phyloP scores from a whole-genome alignment of 495 filamentous ascomycete genomes.

The Penicillium subrubescens region DNA sequence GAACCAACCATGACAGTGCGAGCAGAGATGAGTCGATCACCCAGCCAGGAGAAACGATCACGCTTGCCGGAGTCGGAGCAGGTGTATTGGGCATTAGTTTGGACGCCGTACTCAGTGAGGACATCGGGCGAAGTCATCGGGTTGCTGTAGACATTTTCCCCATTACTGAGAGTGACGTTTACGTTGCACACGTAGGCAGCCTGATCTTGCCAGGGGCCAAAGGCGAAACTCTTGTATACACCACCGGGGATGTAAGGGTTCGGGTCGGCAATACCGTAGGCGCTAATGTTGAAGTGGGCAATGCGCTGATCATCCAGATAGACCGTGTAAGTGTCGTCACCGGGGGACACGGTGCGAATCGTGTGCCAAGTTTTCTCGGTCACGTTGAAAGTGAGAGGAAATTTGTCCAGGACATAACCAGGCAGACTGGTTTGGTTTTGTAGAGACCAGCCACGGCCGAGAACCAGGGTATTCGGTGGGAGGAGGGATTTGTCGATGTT shows the following conservation, averaged over 20 bases:
- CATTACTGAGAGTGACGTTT: neutral
- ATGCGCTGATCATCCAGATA: conserved; percentile 3
- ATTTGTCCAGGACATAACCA: conserved; percentile 8
- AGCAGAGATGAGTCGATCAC: neutral
- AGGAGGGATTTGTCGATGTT: conserved; percentile 1
- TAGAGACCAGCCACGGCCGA: conserved; percentile 9
- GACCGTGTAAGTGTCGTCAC: conserved; percentile 4
- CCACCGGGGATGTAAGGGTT: conserved; percentile 7
- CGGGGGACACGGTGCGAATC: neutral
- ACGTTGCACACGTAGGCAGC: conserved; percentile 5
- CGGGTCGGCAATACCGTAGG: conserved; percentile 1
- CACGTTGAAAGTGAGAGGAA: conserved; percentile 1
- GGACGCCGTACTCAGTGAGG: neutral
- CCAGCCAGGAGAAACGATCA: conserved; percentile 1
- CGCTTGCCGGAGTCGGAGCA: conserved; percentile 1
- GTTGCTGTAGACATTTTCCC: neutral
- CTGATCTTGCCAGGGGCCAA: conserved; percentile 9
- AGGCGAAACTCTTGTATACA: conserved; percentile 1
- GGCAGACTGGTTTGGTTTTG: conserved; percentile 9
- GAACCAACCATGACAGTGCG: conserved; percentile 5
- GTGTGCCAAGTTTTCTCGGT: conserved; percentile 1
- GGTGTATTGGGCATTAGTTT: neutral
- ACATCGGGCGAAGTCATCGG: neutral
- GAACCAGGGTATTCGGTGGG: conserved; percentile 4
- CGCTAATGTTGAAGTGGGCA: conserved; percentile 7